Evolutionary conservation across 1,284 basidiomycete genomes (phyloP).

Genomic region (Cryptococcus sp.): DNA sequence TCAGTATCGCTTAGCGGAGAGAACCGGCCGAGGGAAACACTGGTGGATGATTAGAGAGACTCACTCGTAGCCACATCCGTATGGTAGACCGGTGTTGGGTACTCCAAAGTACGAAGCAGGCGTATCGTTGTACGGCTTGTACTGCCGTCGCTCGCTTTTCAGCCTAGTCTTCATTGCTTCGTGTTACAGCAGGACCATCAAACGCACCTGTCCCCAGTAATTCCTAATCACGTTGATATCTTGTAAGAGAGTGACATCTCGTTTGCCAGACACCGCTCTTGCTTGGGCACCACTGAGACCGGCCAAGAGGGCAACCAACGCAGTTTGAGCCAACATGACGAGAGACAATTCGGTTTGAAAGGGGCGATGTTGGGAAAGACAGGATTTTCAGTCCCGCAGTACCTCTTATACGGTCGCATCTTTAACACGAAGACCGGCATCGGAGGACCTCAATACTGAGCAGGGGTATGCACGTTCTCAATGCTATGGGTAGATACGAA

Average conservation of each 20-base stretch:
- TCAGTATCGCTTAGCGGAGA: background rate
- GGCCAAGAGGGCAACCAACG: too few relatives aligned
- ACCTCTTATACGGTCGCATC: too few relatives aligned
- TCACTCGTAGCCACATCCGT: slow-evolving; percentile 15
- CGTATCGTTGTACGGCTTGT: slow-evolving; percentile 6
- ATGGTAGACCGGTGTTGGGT: slow-evolving; percentile 10
- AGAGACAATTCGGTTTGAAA: too few relatives aligned
- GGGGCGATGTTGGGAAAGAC: too few relatives aligned
- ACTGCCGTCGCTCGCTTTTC: background rate
- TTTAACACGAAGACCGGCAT: too few relatives aligned
- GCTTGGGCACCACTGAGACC: background rate
- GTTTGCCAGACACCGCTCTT: background rate
- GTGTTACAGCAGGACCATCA: background rate
- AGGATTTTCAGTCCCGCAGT: too few relatives aligned
- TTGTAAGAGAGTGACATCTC: slow-evolving; percentile 3
- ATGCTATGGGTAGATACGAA: too few relatives aligned
- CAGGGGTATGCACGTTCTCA: too few relatives aligned
- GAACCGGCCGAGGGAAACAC: too few relatives aligned
- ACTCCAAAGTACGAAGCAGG: slow-evolving; percentile 8
- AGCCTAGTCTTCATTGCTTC: background rate
- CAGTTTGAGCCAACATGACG: too few relatives aligned
- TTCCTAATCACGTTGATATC: slow-evolving; percentile 14
- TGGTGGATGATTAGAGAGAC: background rate
- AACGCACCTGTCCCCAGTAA: slow-evolving; percentile 10
- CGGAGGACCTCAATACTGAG: too few relatives aligned